Percentiles rank a stretch among this genome's conserved stretches.
phyloP scores from a whole-genome alignment of 371 early-diverging fungal species.

The Syncephalis fuscata region DNA sequence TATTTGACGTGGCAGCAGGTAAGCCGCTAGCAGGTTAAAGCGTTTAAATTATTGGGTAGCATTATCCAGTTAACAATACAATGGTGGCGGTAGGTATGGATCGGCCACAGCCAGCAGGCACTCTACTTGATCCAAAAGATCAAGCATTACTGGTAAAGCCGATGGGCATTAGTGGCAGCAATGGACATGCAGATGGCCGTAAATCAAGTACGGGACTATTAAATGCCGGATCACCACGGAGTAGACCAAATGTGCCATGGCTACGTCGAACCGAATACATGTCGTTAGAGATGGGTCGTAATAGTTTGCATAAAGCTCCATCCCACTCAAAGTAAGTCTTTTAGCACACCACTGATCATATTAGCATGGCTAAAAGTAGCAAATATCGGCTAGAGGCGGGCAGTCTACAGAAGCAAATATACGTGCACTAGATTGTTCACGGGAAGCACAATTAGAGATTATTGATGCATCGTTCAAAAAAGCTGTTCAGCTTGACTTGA shows the following conservation, averaged over 20 bases:
- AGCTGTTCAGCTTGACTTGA: constrained; percentile 22
- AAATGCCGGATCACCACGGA: constrained; percentile 4
- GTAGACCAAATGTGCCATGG: constrained; percentile 33
- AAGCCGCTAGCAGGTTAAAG: background rate
- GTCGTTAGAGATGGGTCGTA: constrained; percentile 16
- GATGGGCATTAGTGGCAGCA: background rate
- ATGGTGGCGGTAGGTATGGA: constrained; percentile 3
- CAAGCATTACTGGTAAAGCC: constrained; percentile 8
- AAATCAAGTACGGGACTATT: background rate
- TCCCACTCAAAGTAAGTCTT: background rate
- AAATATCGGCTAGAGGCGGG: background rate
- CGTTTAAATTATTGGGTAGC: background rate
- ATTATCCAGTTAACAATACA: background rate
- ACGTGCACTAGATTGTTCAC: constrained; percentile 19
- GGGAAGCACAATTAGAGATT: constrained; percentile 41
- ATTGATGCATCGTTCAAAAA: constrained; percentile 54
- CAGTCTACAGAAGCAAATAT: constrained; percentile 2
- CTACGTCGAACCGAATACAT: constrained; percentile 47
- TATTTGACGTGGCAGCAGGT: constrained; percentile 26
- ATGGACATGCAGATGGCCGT: constrained; percentile 1
- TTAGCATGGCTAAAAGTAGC: too few relatives aligned
- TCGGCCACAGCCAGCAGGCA: constrained; percentile 1
- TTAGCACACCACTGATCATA: background rate
- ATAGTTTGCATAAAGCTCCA: background rate
- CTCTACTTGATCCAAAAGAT: constrained; percentile 10